These are phyloP conservation scores for Westerdykella sp. DNA, from an alignment of 2,329 filamentous ascomycete genomes.

Conservation along the genomic window DNA sequence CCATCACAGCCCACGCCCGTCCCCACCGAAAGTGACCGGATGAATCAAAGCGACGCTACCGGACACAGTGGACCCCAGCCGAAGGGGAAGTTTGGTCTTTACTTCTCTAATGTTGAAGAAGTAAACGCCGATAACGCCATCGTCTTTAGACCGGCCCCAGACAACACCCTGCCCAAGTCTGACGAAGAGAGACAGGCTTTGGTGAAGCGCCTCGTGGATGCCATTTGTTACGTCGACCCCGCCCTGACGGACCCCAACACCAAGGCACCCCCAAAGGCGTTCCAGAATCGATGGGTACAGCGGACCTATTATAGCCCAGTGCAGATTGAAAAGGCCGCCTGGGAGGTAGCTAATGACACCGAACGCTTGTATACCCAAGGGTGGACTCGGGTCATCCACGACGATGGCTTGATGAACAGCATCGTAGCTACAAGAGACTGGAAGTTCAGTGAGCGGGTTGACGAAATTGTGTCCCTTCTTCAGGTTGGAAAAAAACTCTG, in stretches of 20 bases:
- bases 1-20: too few relatives aligned
- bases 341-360: background rate
- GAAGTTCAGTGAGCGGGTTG: background rate
- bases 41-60: too few relatives aligned
- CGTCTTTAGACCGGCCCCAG: background rate
- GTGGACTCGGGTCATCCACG: background rate
- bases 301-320: background rate
- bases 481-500: background rate
- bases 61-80: too few relatives aligned
- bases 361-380: background rate
- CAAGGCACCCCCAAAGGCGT: background rate
- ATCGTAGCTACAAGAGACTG: background rate
- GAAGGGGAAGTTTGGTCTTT: background rate
- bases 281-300: background rate
- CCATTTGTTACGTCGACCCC: background rate
- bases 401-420: background rate
- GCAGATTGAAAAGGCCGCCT: background rate
- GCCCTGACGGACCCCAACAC: background rate
- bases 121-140: background rate
- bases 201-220: background rate
- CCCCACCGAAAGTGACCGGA: too few relatives aligned
- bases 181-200: background rate
- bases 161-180: background rate
- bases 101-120: background rate
- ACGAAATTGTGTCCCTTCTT: background rate